These are phyloP conservation scores for Metarhizium robertsii DNA, from an alignment of 2,329 filamentous ascomycete genomes.

Conservation along the genomic window DNA sequence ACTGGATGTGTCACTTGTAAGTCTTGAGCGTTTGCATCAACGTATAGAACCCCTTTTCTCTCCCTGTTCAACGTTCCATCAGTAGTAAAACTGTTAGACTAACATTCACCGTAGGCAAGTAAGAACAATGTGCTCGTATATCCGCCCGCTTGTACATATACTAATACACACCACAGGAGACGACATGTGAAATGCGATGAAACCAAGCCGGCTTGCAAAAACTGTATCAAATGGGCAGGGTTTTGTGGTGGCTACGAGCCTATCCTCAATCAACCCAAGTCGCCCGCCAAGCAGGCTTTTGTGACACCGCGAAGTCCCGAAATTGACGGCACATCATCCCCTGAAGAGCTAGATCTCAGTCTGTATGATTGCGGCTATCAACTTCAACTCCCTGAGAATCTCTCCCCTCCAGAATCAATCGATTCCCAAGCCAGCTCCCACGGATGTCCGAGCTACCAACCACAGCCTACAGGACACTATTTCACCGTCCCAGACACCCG, in stretches of 20 bases:
- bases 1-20: conserved; percentile 24
- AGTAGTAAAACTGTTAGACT: not conserved
- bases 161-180: conserved; percentile 13
- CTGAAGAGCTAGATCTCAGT: conserved; percentile 4
- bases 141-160: not conserved
- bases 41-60: not conserved
- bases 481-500: not conserved
- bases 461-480: not conserved
- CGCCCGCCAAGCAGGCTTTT: not conserved
- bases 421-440: conserved; percentile 1
- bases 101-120: conserved; percentile 5
- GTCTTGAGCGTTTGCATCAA: conserved; percentile 4
- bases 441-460: not conserved
- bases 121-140: not conserved
- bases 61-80: no score
- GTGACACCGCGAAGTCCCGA: conserved; percentile 3
- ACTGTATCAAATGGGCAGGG: conserved; percentile 26
- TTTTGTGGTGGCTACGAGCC: conserved; percentile 22
- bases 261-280: not conserved
- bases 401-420: conserved; percentile 3
- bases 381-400: not conserved
- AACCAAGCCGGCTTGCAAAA: conserved; percentile 22
- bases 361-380: conserved; percentile 3
- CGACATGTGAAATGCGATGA: conserved; percentile 28
- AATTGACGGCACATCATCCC: conserved; percentile 4